Evolutionary conservation across 176 grass and related monocot genomes (phyloP).

Genomic region (Echinochloa phyllopogon): DNA sequence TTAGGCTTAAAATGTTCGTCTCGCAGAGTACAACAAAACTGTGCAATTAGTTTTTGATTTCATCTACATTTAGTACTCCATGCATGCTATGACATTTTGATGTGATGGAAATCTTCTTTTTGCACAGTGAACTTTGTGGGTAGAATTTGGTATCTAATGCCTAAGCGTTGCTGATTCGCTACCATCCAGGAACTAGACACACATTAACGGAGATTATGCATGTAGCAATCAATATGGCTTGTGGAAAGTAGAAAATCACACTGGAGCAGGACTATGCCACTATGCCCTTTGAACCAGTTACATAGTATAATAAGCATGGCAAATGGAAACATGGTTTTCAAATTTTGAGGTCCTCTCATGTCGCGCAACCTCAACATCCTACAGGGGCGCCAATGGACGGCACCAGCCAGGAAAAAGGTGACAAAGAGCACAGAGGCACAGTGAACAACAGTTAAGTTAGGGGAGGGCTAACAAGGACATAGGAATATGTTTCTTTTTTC

Average conservation of each 20-base stretch:
- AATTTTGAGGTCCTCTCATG: constrained; percentile 9
- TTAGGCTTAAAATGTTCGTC: too few relatives aligned
- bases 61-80: too few relatives aligned
- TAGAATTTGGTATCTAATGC: too few relatives aligned
- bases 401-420: background rate
- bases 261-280: constrained; percentile 1
- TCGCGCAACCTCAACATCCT: constrained; percentile 18
- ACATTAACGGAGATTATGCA: background rate
- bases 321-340: constrained; percentile 6
- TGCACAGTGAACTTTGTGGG: too few relatives aligned
- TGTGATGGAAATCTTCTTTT: too few relatives aligned
- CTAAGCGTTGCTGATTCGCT: background rate
- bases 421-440: constrained; percentile 9
- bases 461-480: background rate
- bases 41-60: too few relatives aligned
- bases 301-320: background rate
- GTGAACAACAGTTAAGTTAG: constrained; percentile 26
- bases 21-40: too few relatives aligned
- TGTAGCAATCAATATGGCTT: constrained; percentile 1
- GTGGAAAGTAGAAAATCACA: background rate
- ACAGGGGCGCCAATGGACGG: background rate
- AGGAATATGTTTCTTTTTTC: background rate
- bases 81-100: too few relatives aligned
- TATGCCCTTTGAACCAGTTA: constrained; percentile 16
- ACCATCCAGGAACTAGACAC: background rate